Evolutionary conservation across 306 rosid genomes (phyloP).

Genomic region (Lathyrus aphaca): DNA sequence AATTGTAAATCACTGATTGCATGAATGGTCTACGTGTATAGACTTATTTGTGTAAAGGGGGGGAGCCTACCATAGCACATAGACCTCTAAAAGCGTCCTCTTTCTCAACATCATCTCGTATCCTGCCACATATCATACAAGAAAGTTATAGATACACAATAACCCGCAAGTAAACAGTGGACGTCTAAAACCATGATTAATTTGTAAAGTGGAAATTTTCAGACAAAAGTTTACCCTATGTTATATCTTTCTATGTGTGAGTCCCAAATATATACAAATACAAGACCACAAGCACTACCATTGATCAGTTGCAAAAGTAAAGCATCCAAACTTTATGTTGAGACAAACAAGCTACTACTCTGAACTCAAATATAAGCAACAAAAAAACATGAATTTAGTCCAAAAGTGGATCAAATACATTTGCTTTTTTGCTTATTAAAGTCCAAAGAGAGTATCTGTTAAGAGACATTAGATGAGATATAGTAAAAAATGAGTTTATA

Average conservation of each 20-base stretch:
- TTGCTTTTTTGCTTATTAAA: too few species aligned
- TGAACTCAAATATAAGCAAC: too few species aligned
- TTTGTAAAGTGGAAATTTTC: constrained; percentile 24
- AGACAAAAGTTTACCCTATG: constrained; percentile 11
- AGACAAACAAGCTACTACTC: background rate
- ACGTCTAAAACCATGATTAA: constrained; percentile 5
- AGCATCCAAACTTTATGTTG: background rate
- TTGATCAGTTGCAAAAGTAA: constrained; percentile 27
- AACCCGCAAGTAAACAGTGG: constrained; percentile 7
- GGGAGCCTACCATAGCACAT: constrained; percentile 83
- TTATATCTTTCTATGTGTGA: constrained; percentile 8
- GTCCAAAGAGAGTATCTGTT: background rate
- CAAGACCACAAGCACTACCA: background rate
- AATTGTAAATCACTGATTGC: constrained; percentile 22
- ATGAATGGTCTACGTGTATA: constrained; percentile 12
- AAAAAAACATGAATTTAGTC: too few species aligned
- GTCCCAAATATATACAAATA: constrained; percentile 13
- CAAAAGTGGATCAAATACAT: too few species aligned
- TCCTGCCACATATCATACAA: constrained; percentile 61
- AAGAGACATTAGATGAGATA: background rate
- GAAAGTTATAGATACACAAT: constrained; percentile 34
- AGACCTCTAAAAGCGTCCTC: constrained; percentile 99
- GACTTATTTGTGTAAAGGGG: constrained; percentile 9
- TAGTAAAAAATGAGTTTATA: background rate
- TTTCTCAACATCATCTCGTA: constrained; percentile 94